Base-by-base conservation (phyloP, 345 rosid species). In the Abelmoschus esculentus region DNA sequence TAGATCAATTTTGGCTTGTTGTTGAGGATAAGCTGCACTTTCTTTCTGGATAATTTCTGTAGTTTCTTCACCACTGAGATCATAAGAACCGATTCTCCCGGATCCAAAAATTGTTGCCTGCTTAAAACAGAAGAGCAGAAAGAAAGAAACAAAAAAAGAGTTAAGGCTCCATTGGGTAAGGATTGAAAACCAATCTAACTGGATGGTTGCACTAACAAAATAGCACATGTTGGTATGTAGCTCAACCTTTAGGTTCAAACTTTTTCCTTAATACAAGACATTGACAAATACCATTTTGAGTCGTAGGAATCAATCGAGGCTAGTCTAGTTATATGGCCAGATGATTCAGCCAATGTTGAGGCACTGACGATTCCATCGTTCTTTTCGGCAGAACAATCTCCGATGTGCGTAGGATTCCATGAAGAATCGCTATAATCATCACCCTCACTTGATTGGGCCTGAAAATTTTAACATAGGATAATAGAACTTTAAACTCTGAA, bases 91-190 rank as follows among this genome's bases (percentile, higher is more conserved):
- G 97, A 90, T 79, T 95, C 98, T 67, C 98, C 97, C 1, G 85
- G 92, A 67, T 90, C 99, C 85, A 91, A 79, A 81, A 95, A 95
- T 79, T 91, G 98, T 85, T 95, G 96, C 98, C 99, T 91, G 85
- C 72, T 67, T 46, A 44, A 67, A 73, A 62, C 28, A 54, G 12
- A 17, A 28, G 11, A 22, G 26, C 26, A 22, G 29, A 54, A 9
- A 28, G 14, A 12, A 8, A 44, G 29, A 54, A 65, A 8, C 22
- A 64, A 26, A 10, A 7, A 1, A 22, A 22, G 1, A 22, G 26
- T 26, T 22, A 56, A 56, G 15, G n/a, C 15, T 18, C 40, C 13
- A 1, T 11, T 22, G 15, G 34, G 31, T 56, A 11, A 56, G 61
- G 61, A 56, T 22, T 3, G 3, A 29, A 26, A 56, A 56, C 26